Evolutionary conservation across 768 basidiomycete species (phyloP), one percentile per base, ranked within the genome.

Genomic region (Tulasnella sp.): DNA sequence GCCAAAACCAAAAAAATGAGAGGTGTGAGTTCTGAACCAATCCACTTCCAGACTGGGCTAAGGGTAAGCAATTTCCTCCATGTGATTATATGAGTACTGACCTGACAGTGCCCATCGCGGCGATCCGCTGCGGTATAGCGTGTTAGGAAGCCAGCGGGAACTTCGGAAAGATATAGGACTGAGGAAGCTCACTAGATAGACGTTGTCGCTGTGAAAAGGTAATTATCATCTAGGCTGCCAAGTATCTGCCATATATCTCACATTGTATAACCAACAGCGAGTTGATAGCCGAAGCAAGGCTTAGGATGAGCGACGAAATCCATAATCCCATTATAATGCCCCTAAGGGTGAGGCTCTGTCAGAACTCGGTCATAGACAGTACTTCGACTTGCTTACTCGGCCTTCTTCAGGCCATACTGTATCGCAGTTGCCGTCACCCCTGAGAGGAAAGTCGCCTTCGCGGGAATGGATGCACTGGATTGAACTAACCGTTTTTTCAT

Each of bases 261-360:
- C 78, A 81, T 31, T 81, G 79, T 16, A 48, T 81, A 16, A 58
- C 73, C 38, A 81, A 39, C 36, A 76, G 80, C 21, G 81, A 81
- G 62, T 81, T 81, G 39, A 81, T 81, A 24, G 80, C 80, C 18
- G 80, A 75, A 9, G 80, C 80, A 21, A 81, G 36, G 36, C 68
- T 73, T 38, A 81, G 76, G 24, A 81, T 80, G 21, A 81, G 80
- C 7, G 80, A 81, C 24, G 48, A 39, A 36, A 81, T 48, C 80
- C 80, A 81, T 4, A 81, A 46, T 5, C 68, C 31, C 74, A 81
- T 81, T 4, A 81, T 80, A 24, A 79, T 14, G 42, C 42, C 16
- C 42, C 42, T 40, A 12, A 5, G 40, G 12, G 6, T 5, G 40
- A 5, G 40, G 6, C 40, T 40, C 40, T n/a, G n/a, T n/a, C n/a